Evolutionary conservation across 2,329 filamentous ascomycete genomes (phyloP).

Genomic region (Penicillium sclerotigenum): DNA sequence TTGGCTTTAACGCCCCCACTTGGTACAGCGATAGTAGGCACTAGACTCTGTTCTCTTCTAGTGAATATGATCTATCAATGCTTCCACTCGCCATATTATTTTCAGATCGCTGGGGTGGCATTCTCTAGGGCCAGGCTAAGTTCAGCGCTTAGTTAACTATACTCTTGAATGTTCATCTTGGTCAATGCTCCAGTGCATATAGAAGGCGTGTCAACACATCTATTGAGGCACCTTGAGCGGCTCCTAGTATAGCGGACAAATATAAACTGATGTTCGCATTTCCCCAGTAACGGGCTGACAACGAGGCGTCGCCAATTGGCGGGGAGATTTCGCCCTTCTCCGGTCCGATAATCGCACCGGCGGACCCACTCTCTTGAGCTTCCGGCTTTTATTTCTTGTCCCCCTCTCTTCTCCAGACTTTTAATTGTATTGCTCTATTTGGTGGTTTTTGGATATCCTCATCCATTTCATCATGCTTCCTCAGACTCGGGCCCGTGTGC

Average conservation of each 20-base stretch:
- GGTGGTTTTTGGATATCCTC: slow-evolving; percentile 10
- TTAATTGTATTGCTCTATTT: slow-evolving; percentile 6
- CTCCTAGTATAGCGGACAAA: background rate
- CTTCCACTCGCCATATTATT: too few relatives aligned
- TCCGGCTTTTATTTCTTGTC: slow-evolving; percentile 18
- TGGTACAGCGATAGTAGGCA: too few relatives aligned
- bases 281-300: slow-evolving; percentile 1
- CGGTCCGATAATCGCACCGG: background rate
- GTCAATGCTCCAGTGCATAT: background rate
- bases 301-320: slow-evolving; percentile 9
- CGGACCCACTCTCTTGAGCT: slow-evolving; percentile 4
- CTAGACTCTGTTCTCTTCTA: too few relatives aligned
- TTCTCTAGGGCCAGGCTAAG: background rate
- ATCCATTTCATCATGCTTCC: slow-evolving; percentile 19
- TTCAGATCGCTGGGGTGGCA: too few relatives aligned
- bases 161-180: background rate
- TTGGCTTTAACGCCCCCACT: too few relatives aligned
- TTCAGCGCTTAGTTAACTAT: background rate
- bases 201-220: background rate
- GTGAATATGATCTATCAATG: too few relatives aligned
- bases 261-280: background rate
- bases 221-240: background rate
- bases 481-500: slow-evolving; percentile 26
- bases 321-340: slow-evolving; percentile 11
- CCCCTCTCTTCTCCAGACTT: slow-evolving; percentile 17